A percentile compares a stretch with the other conserved stretches of the same genome.
Conservation (phyloP, 257 asterid genomes). For the Primulina tabacum region DNA sequence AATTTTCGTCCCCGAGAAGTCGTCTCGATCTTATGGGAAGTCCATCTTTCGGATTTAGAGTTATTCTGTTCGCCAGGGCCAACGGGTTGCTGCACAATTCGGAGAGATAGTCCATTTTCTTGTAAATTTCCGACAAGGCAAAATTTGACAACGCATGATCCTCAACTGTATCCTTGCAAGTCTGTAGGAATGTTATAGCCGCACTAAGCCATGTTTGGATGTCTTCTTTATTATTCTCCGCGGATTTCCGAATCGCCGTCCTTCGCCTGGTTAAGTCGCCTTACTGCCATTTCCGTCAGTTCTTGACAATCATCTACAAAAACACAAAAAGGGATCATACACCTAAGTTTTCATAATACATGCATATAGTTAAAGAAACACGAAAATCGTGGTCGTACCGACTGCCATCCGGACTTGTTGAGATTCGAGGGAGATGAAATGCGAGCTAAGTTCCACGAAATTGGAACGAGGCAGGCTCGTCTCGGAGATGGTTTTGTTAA, state of each 20-base stretch:
- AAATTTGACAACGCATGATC: constrained; percentile 31
- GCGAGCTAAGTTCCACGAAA: constrained; percentile 41
- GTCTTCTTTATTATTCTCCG: constrained; percentile 46
- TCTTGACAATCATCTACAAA: constrained; percentile 44
- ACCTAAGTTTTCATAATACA: no score
- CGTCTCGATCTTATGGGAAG: constrained; percentile 18
- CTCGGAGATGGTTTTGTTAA: constrained; percentile 46
- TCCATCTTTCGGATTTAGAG: constrained; percentile 1
- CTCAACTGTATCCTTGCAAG: constrained; percentile 57
- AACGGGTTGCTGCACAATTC: constrained; percentile 56
- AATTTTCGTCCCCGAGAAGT: constrained; percentile 22
- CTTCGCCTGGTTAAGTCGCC: constrained; percentile 52
- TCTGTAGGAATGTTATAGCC: constrained; percentile 59
- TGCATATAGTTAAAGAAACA: no score
- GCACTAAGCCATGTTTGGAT: constrained; percentile 83
- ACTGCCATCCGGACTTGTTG: constrained; percentile 43
- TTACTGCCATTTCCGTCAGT: constrained; percentile 47
- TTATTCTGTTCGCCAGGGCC: constrained; percentile 56
- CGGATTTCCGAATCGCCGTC: constrained; percentile 42
- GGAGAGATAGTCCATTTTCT: constrained; percentile 53
- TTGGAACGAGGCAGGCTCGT: constrained; percentile 41
- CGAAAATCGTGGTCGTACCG: constrained; percentile 29
- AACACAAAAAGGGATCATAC: no score
- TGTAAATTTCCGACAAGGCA: constrained; percentile 38
- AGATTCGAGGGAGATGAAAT: constrained; percentile 46